Evolutionary conservation across 192 early-diverging fungal genomes (phyloP).

Genomic region (Backusella macrospora): DNA sequence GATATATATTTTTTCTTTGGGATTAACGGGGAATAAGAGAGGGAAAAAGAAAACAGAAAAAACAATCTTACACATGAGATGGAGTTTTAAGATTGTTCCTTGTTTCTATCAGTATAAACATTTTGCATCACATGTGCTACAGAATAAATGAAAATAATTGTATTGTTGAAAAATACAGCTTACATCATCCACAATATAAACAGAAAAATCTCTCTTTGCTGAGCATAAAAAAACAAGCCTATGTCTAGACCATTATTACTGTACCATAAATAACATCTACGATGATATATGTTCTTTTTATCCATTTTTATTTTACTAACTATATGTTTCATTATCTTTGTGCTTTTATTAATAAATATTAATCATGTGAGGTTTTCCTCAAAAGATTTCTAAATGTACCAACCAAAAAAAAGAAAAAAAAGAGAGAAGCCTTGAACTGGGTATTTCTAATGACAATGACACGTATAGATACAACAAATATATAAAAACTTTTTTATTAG

Average conservation of each 20-base stretch:
- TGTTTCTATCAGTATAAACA: background rate
- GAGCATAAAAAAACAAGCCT: no score
- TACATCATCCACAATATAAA: no score
- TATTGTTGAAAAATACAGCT: no score
- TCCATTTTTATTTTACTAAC: no score
- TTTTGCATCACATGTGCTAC: constrained; percentile 12
- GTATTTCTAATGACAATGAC: background rate
- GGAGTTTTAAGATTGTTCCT: constrained; percentile 9
- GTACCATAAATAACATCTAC: no score
- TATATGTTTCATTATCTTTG: background rate
- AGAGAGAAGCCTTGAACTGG: background rate
- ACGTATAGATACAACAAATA: background rate
- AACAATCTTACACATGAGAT: background rate
- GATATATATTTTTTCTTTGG: no score
- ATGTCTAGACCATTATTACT: no score
- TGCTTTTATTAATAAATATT: background rate
- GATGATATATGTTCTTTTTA: no score
- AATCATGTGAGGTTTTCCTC: background rate
- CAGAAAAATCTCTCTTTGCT: no score
- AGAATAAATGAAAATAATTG: constrained; percentile 6
- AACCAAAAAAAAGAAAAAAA: background rate
- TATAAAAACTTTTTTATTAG: constrained; percentile 6
- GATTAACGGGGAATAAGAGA: background rate
- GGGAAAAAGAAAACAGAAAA: background rate
- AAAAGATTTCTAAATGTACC: background rate